Conservation (phyloP, 225 moss, liverwort and hornwort genomes). For the Polytrichum commune region DNA sequence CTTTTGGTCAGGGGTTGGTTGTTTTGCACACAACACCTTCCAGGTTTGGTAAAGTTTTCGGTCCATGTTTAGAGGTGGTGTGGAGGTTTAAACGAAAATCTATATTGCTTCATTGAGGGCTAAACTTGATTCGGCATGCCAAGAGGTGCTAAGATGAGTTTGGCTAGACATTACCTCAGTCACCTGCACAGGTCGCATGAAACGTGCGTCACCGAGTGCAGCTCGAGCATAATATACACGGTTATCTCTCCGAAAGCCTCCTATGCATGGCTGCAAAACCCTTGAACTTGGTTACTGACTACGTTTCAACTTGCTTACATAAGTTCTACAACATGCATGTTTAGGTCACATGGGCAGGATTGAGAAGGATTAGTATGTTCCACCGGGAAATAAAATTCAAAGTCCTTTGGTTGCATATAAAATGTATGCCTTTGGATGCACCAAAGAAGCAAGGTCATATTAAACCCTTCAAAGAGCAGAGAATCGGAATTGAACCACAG, state of each 20-base stretch:
- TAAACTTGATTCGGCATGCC: no score
- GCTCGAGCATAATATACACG: conserved; percentile 42
- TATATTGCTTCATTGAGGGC: no score
- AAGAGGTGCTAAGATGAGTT: no score
- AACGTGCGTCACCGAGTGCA: conserved; percentile 42
- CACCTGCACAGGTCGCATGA: conserved; percentile 40
- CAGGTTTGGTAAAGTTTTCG: no score
- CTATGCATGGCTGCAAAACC: conserved; percentile 36
- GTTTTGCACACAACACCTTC: no score
- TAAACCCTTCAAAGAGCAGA: background rate
- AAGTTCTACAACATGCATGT: background rate
- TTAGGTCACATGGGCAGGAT: background rate
- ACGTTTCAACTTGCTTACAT: background rate
- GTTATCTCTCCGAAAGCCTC: conserved; percentile 35
- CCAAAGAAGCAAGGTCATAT: background rate
- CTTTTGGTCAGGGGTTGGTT: no score
- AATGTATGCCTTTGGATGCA: background rate
- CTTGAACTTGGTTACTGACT: conserved; percentile 3
- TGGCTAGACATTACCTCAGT: conserved; percentile 18
- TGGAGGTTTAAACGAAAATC: no score
- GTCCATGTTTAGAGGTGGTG: no score
- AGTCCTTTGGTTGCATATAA: no score
- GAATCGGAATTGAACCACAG: no score
- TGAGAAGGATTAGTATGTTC: no score
- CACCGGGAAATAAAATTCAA: background rate